These are phyloP conservation scores for Obba rivulosa DNA, from an alignment of 768 basidiomycete genomes.

Conservation along the genomic window DNA sequence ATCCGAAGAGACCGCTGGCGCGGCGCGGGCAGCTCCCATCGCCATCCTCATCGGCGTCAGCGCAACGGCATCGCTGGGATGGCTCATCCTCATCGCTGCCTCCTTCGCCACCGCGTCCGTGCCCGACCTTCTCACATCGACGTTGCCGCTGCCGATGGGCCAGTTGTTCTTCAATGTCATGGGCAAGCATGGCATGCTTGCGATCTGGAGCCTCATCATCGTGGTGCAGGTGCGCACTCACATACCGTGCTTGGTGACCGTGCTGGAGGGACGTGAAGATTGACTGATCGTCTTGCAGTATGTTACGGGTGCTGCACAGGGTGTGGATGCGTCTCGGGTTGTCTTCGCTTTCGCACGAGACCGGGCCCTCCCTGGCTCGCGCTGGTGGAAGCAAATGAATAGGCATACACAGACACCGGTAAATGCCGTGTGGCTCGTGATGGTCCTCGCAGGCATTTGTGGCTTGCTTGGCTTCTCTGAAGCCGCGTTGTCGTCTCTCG, in stretches of 20 bases:
- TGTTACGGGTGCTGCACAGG: conserved; percentile 70
- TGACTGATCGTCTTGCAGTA: conserved; percentile 33
- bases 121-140: conserved; percentile 38
- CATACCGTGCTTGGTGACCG: conserved; percentile 23
- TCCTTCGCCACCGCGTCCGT: conserved; percentile 62
- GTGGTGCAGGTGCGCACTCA: conserved; percentile 42
- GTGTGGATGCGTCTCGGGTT: conserved; percentile 70
- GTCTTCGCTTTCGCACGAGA: conserved; percentile 74
- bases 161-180: conserved; percentile 62
- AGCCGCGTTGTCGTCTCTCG: conserved; percentile 59
- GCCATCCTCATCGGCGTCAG: conserved; percentile 64
- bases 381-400: conserved; percentile 64
- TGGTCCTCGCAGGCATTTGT: conserved; percentile 47
- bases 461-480: conserved; percentile 63
- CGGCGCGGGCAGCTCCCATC: conserved; percentile 57
- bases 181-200: conserved; percentile 67
- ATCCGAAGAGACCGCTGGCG: conserved; percentile 65
- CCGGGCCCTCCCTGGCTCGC: conserved; percentile 68
- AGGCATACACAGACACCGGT: conserved; percentile 59
- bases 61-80: conserved; percentile 55
- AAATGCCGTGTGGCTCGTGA: conserved; percentile 73
- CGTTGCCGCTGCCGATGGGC: conserved; percentile 64
- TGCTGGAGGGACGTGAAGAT: no score
- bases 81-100: conserved; percentile 59
- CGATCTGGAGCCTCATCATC: conserved; percentile 67